These are phyloP conservation scores for Sphenostylis stenocarpa DNA, from an alignment of 306 rosid species.

Conservation along the genomic window DNA sequence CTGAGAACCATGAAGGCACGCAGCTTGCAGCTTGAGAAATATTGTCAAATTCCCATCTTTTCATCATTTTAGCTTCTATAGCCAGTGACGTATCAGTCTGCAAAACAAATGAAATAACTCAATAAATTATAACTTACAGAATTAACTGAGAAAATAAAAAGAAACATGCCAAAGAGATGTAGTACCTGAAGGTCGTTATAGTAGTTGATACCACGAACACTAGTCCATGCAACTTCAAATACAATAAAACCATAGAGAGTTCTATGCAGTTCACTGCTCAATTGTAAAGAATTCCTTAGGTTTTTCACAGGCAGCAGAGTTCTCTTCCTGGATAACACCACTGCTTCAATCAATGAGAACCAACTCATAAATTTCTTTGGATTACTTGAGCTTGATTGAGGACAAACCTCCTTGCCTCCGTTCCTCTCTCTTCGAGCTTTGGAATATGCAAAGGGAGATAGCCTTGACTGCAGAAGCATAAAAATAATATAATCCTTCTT, in stretches of 20 bases:
- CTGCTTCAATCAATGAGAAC: slow-evolving; percentile 68
- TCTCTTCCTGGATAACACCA: slow-evolving; percentile 61
- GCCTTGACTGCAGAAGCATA: slow-evolving; percentile 72
- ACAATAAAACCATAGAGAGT: slow-evolving; percentile 86
- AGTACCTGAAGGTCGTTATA: slow-evolving; percentile 91
- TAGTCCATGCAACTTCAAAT: slow-evolving; percentile 80
- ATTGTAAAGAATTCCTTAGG: slow-evolving; percentile 60
- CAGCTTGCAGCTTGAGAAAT: slow-evolving; percentile 80
- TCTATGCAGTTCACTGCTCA: slow-evolving; percentile 72
- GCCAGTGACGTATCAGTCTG: slow-evolving; percentile 94
- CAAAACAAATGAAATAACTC: slow-evolving; percentile 30
- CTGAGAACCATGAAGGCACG: slow-evolving; percentile 84
- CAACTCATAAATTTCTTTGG: slow-evolving; percentile 56
- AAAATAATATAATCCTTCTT: slow-evolving; percentile 3
- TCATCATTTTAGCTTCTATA: slow-evolving; percentile 75
- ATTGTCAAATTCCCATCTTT: slow-evolving; percentile 95
- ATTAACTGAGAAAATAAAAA: slow-evolving; percentile 19
- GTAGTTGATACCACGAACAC: slow-evolving; percentile 91
- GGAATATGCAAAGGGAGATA: slow-evolving; percentile 85
- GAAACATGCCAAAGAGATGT: slow-evolving; percentile 24
- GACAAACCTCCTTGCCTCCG: slow-evolving; percentile 49
- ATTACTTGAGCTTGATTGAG: slow-evolving; percentile 41
- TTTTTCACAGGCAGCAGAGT: slow-evolving; percentile 82
- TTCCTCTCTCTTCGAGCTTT: slow-evolving; percentile 61
- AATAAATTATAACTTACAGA: slow-evolving; percentile 18